Evolutionary conservation across 1,139 yeast species (phyloP).

Genomic region (Sugiyamaella xylanicola): DNA sequence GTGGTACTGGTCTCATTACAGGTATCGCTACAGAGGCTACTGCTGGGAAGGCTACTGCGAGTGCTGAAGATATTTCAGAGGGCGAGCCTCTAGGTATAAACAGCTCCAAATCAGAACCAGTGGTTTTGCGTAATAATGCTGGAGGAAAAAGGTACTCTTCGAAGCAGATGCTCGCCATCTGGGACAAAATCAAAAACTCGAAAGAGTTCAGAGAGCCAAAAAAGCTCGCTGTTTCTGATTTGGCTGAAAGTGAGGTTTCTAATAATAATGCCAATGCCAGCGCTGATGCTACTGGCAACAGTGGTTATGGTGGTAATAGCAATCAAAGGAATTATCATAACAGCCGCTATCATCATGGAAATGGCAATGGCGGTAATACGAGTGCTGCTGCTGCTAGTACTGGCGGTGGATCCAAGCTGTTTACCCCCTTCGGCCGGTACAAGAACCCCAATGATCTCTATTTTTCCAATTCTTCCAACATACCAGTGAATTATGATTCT

Average conservation of each 20-base stretch:
- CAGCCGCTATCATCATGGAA: not conserved
- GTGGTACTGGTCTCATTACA: too few species aligned
- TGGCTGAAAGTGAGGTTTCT: not conserved
- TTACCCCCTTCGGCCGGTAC: constrained; percentile 24
- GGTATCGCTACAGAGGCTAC: not conserved
- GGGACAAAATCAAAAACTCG: constrained; percentile 50
- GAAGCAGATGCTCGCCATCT: constrained; percentile 57
- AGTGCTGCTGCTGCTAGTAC: not conserved
- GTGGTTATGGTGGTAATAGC: too few species aligned
- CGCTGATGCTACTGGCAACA: not conserved
- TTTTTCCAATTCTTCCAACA: constrained; percentile 37
- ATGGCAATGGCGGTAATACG: not conserved
- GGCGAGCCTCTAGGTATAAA: not conserved
- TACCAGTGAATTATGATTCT: constrained; percentile 35
- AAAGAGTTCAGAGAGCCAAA: constrained; percentile 32
- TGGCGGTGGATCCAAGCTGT: not conserved
- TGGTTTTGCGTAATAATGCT: constrained; percentile 20
- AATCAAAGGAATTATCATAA: not conserved
- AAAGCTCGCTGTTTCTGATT: constrained; percentile 2
- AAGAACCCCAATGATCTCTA: constrained; percentile 38
- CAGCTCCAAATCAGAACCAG: not conserved
- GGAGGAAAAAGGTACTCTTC: constrained; percentile 48
- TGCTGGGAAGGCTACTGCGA: too few species aligned
- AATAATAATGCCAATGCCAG: not conserved
- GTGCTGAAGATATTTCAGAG: too few species aligned